phyloP scores from a whole-genome alignment of 768 basidiomycete species.

The Phanerodontia chrysosporium region DNA sequence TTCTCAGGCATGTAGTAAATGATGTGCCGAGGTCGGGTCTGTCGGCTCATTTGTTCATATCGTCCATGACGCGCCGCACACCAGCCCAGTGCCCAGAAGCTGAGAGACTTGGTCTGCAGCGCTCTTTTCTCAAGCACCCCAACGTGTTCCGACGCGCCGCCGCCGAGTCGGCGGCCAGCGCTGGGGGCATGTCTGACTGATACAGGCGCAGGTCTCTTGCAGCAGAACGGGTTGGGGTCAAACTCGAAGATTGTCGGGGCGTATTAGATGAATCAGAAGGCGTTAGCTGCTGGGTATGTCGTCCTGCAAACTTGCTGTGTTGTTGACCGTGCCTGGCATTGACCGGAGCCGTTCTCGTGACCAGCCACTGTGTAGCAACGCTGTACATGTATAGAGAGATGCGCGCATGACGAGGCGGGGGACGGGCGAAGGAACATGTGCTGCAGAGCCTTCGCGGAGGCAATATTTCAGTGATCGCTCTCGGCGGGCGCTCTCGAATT shows the following conservation, averaged over 20 bases:
- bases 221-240: background rate
- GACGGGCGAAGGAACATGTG: background rate
- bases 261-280: background rate
- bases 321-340: background rate
- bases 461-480: background rate
- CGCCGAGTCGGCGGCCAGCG: background rate
- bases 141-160: background rate
- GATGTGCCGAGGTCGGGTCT: background rate
- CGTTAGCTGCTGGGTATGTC: background rate
- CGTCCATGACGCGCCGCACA: background rate
- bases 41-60: background rate
- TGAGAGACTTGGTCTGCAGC: background rate
- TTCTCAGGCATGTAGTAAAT: background rate
- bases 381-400: background rate
- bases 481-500: background rate
- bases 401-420: background rate
- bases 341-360: background rate
- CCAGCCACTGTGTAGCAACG: background rate
- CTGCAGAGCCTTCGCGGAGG: background rate
- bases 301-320: background rate
- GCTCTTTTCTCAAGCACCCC: background rate
- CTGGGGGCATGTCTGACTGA: background rate
- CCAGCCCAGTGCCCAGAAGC: background rate
- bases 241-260: too few species aligned
- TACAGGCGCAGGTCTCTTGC: too few species aligned